Base-by-base conservation (phyloP, 176 grass and related monocot genomes). In the Elaeis guineensis region DNA sequence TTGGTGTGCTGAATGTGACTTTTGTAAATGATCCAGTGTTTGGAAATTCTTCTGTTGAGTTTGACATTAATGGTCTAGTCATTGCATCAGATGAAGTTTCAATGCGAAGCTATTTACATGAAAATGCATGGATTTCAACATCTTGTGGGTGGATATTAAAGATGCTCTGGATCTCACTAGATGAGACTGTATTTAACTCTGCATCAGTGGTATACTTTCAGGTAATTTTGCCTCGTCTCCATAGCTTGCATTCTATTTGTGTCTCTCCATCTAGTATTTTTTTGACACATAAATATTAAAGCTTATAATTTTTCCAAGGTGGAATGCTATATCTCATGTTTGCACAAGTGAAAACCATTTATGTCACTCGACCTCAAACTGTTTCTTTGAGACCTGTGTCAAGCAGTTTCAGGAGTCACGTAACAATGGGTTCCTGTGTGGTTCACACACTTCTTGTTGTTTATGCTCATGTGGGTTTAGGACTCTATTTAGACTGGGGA, bases 31-130 rank as follows among this genome's bases (percentile, higher is more conserved):
- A 88, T 61, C 92, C 87, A 52, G 18, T 80, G 19, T 82, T 97
- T 72, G 83, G 49, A 69, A 91, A 65, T 48, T 90, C 87, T 6
- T 87, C 92, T 52, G 62, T 90, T 25, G 83, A 97, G 69, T 90
- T 97, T 75, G 78, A 88, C 84, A 97, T 97, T 52, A 83, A 90
- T 64, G 92, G 92, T 25, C 72, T 91, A 63, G 90, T 97, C 76
- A 62, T 90, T 65, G 74, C 78, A 55, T 82, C 69, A 52, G 50
- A 75, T 50, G 67, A 73, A 72, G 26, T 18, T 76, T 25, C 26
- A 65, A 75, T 77, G 55, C 26, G 5, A 4, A 70, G 69, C 22
- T 52, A 51, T 52, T 54, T 44, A 19, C 39, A 78, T 57, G 62
- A 82, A 58, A 71, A 55, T 75, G 39, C 63, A 23, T 25, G 66